phyloP scores from a whole-genome alignment of 331 rosid species.

The Quercus lobata region DNA sequence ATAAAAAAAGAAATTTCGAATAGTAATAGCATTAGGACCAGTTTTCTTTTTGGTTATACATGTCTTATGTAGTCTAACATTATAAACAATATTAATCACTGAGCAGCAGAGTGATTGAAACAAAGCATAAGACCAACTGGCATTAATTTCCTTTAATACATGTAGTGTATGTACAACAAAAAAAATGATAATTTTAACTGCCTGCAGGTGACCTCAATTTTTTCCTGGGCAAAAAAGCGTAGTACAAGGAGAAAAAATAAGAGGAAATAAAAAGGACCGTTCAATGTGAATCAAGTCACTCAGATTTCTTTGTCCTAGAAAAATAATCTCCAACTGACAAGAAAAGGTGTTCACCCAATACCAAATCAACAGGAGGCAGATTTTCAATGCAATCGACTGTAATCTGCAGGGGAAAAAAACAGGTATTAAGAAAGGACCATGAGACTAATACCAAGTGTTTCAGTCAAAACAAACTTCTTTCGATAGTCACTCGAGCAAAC shows the following conservation, averaged over 20 bases:
- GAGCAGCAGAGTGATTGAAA: neutral
- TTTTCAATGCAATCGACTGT: slow-evolving; percentile 53
- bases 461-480: neutral
- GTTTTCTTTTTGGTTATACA: no score
- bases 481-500: no score
- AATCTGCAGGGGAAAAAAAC: slow-evolving; percentile 37
- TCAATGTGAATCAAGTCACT: neutral
- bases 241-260: neutral
- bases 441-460: neutral
- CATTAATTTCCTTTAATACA: neutral
- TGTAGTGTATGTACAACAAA: neutral
- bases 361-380: slow-evolving; percentile 47
- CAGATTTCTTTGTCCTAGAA: slow-evolving; percentile 19
- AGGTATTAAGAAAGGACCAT: neutral
- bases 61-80: no score
- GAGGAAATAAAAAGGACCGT: neutral
- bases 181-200: neutral
- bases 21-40: no score
- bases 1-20: no score
- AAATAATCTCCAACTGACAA: slow-evolving; percentile 59
- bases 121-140: neutral
- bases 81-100: neutral
- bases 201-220: no score
- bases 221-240: neutral
- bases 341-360: slow-evolving; percentile 57